Evolutionary conservation across 495 filamentous ascomycete genomes (phyloP), one percentile per base, ranked within the genome.

Genomic region (Penicillium simplicissimum): DNA sequence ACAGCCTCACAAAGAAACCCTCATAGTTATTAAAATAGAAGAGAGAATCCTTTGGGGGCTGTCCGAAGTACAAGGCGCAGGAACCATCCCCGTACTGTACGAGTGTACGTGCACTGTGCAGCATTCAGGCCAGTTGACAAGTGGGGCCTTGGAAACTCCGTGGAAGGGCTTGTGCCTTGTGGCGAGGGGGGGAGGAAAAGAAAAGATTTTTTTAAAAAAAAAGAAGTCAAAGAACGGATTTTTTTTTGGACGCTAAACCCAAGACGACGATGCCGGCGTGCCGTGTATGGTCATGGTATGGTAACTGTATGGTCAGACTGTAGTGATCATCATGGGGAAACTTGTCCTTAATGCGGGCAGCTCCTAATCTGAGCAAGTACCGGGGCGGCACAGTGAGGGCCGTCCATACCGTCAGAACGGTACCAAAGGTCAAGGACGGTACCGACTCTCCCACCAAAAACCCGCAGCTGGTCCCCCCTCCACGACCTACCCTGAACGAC

Each of bases 211-310:
- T 31, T 33, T 14, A 52, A 42, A 57, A 60, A 19, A 34, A 45
- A 23, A 56, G 60, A 42, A 36, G 1, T 28, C 21, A 7, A 43
- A 57, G 45, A 59, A 59, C 7, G 28, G 21, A 17, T 52, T 52
- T 51, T 15, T 51, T 15, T 34, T n/a, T 33, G 1, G 11, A 45
- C 56, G 45, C 67, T 70, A 72, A 57, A 33, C 69, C 67, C 17
- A 68, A 72, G 47, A 15, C 67, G 63, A 61, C 65, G 45, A 60
- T 67, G 64, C 69, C 69, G 69, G 28, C 55, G 42, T 61, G 48
- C 69, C 60, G 60, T 47, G 68, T 68, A 71, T 65, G 61, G 67
- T 70, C 67, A 68, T 63, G 1, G 36, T 38, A 55, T 55, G 53
- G 53, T 70, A 61, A 68, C 66, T 6, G 53, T 38, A 55, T 55